phyloP scores from a whole-genome alignment of 305 asterid genomes.

The Petunia hybrid region DNA sequence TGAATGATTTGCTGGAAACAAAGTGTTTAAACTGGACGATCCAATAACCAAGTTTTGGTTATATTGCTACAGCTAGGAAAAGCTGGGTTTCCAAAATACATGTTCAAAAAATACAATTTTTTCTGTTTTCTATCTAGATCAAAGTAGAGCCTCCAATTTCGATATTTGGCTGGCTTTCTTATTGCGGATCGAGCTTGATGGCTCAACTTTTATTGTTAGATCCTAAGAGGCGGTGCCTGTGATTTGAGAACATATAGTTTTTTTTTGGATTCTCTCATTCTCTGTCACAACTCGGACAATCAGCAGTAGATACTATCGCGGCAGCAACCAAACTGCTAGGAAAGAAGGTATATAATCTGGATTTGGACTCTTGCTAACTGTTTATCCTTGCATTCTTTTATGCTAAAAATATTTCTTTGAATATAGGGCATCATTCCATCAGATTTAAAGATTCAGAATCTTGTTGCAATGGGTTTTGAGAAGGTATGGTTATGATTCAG shows the following conservation, averaged over 20 bases:
- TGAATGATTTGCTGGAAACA: neutral
- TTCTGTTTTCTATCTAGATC: conserved; percentile 24
- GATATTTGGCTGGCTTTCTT: neutral
- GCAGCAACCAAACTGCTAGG: conserved; percentile 45
- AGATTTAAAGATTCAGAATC: conserved; percentile 76
- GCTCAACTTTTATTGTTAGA: neutral
- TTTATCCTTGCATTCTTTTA: neutral
- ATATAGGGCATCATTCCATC: conserved; percentile 62
- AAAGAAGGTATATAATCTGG: conserved; percentile 42
- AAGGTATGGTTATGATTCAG: conserved; percentile 39
- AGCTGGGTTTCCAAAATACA: neutral
- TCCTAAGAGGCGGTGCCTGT: neutral
- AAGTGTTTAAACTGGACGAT: conserved; percentile 17
- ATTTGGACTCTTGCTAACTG: neutral
- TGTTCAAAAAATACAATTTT: neutral
- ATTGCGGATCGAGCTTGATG: neutral
- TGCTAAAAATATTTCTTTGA: conserved; percentile 3
- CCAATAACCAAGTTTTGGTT: conserved; percentile 19
- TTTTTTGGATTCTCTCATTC: conserved; percentile 28
- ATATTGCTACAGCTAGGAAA: neutral
- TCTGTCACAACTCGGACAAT: conserved; percentile 51
- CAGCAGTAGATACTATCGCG: conserved; percentile 48
- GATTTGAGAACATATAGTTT: conserved; percentile 22
- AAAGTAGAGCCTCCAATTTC: neutral
- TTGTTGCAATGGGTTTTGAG: conserved; percentile 96